Percentiles rank a stretch among this genome's conserved stretches.
phyloP scores from a whole-genome alignment of 805 yeast genomes.

The Cyberlindnera amylophila region DNA sequence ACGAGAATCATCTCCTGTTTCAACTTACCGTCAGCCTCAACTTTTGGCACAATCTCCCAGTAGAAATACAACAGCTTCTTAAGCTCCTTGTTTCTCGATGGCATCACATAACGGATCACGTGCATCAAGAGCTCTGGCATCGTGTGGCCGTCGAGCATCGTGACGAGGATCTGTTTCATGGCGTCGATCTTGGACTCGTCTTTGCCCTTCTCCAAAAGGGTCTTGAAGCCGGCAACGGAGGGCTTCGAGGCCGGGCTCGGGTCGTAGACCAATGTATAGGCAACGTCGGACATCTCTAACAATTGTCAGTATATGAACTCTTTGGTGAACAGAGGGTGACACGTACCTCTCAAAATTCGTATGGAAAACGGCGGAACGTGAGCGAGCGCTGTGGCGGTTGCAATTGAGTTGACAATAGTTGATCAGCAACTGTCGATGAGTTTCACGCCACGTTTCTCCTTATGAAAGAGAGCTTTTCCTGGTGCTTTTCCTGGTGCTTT shows the following conservation, averaged over 20 bases:
- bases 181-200: conserved; percentile 86
- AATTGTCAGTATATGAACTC: too few species aligned
- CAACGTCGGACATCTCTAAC: conserved; percentile 31
- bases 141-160: conserved; percentile 89
- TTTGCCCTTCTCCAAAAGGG: conserved; percentile 78
- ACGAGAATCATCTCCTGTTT: conserved; percentile 98
- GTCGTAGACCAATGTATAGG: conserved; percentile 79
- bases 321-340: not conserved
- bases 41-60: conserved; percentile 97
- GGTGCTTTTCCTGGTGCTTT: too few species aligned
- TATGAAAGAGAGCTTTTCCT: too few species aligned
- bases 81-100: conserved; percentile 83
- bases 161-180: conserved; percentile 81
- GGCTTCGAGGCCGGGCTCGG: conserved; percentile 59
- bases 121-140: conserved; percentile 94
- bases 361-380: too few species aligned
- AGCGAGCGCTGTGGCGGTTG: too few species aligned
- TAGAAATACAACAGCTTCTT: conserved; percentile 90
- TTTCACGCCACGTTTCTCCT: too few species aligned
- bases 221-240: conserved; percentile 69
- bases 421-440: too few species aligned
- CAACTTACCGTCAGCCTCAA: conserved; percentile 82
- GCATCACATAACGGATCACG: conserved; percentile 95
- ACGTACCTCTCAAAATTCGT: too few species aligned
- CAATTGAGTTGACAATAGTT: too few species aligned